Percentiles rank a stretch among this genome's conserved stretches.
Conservation (phyloP, 495 filamentous ascomycete genomes). For the Astrothelium macrocarpum region DNA sequence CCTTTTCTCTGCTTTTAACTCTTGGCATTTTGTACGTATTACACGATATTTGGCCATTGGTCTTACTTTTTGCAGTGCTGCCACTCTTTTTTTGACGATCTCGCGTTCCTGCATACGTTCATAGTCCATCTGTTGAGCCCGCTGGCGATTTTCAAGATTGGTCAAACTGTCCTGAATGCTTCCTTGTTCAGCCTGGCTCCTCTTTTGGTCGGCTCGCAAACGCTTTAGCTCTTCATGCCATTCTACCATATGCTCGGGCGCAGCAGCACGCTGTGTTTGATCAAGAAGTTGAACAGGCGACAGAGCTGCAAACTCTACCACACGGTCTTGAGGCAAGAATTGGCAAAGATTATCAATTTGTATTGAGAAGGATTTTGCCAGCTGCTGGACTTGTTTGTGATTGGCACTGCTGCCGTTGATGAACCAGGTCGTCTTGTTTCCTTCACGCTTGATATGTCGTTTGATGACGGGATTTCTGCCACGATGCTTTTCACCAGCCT, state of each 20-base stretch:
- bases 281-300: conserved; percentile 74
- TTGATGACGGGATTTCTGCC: conserved; percentile 59
- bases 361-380: conserved; percentile 64
- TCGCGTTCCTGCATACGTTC: conserved; percentile 69
- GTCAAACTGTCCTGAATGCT: conserved; percentile 51
- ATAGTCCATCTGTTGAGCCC: conserved; percentile 70
- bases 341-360: conserved; percentile 98
- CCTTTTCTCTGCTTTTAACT: conserved; percentile 40
- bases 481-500: conserved; percentile 41
- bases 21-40: conserved; percentile 26
- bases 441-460: conserved; percentile 67
- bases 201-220: conserved; percentile 58
- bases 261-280: conserved; percentile 80
- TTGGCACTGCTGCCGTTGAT: conserved; percentile 53
- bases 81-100: conserved; percentile 54
- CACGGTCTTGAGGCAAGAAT: conserved; percentile 93
- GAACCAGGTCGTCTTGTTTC: conserved; percentile 65
- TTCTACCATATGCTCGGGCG: conserved; percentile 65
- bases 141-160: conserved; percentile 63
- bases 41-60: conserved; percentile 55
- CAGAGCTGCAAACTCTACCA: conserved; percentile 84
- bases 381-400: conserved; percentile 49
- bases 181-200: conserved; percentile 47
- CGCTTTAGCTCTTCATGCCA: conserved; percentile 68
- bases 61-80: conserved; percentile 52